Base-by-base conservation (phyloP, 768 basidiomycete genomes). In the Termitomyces sp. region DNA sequence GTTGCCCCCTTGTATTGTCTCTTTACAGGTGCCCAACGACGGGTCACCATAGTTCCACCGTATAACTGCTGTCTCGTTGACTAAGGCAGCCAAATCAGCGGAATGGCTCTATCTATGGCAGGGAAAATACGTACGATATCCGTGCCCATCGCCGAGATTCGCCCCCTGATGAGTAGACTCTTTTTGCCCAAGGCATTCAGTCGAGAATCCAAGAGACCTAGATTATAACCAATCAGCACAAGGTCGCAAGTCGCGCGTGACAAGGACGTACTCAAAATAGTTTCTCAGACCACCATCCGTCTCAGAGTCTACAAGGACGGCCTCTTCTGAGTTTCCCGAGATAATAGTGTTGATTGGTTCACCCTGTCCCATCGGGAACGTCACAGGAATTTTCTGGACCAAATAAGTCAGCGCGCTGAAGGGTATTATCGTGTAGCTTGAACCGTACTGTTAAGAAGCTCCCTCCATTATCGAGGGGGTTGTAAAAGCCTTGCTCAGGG, bases 271-370 rank as follows among this genome's bases (percentile, higher is more conserved):
- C 91, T 86, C 71, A 67, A 85, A 90, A 72, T 87, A 95, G 67
- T 94, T 96, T 40, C 83, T 76, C 52, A 94, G 71, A 3, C 94
- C 92, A 14, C 94, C 94, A 49, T 88, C 69, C 3, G 66, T 64
- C 62, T 82, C 68, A 16, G 74, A 73, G 62, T 87, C 82, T 24
- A 82, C 77, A 46, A 94, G 79, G 2, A 95, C 88, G 5, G 70
- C 75, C 3, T 77, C 59, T 63, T 92, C 88, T 3, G 94, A 96
- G 46, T 85, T 77, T 9, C 80, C 88, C 24, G 89, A 86, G 22
- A 97, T 73, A 64, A 97, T 90, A 54, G 79, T 76, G 64, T 97
- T 97, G 45, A 96, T 70, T 5, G 94, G 94, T 73, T 96, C 94
- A 36, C 92, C 92, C 50, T 88, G 84, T 7, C 88, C 91, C 46